Conservation (phyloP, 208 protist species). For the Trypanosomatidae sp. region DNA sequence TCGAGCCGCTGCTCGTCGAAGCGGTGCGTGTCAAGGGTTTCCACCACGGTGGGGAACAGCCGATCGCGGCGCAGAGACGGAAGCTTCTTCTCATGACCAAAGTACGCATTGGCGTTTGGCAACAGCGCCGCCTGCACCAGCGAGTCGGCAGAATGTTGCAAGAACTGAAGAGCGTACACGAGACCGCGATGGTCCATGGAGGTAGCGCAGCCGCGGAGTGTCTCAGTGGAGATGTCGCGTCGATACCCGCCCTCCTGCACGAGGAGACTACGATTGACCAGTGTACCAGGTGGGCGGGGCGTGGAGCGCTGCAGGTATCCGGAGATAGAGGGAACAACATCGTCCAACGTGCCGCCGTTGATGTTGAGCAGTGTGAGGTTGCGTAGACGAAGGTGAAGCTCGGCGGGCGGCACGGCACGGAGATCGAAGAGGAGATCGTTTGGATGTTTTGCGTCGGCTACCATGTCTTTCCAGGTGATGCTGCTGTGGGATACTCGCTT, state of each 20-base stretch:
- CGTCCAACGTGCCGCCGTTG: constrained; percentile 72
- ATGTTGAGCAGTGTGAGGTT: constrained; percentile 51
- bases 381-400: constrained; percentile 37
- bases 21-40: constrained; percentile 33
- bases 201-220: constrained; percentile 59
- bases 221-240: constrained; percentile 69
- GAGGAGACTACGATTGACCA: constrained; percentile 19
- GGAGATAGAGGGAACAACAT: constrained; percentile 62
- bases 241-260: constrained; percentile 24
- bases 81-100: constrained; percentile 38
- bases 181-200: constrained; percentile 73
- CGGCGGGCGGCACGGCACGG: constrained; percentile 21
- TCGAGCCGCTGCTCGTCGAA: constrained; percentile 25
- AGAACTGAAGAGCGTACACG: constrained; percentile 75
- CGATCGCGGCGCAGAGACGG: constrained; percentile 30
- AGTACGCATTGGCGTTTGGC: constrained; percentile 31
- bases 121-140: constrained; percentile 61
- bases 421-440: constrained; percentile 35
- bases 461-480: constrained; percentile 24
- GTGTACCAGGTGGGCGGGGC: constrained; percentile 21
- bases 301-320: constrained; percentile 50
- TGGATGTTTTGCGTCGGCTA: constrained; percentile 21
- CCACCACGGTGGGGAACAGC: constrained; percentile 62
- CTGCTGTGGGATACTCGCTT: neutral
- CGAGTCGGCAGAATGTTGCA: constrained; percentile 52